Conservation (phyloP, 73 alveolate genomes). For the Symbiodinium pilosum region DNA sequence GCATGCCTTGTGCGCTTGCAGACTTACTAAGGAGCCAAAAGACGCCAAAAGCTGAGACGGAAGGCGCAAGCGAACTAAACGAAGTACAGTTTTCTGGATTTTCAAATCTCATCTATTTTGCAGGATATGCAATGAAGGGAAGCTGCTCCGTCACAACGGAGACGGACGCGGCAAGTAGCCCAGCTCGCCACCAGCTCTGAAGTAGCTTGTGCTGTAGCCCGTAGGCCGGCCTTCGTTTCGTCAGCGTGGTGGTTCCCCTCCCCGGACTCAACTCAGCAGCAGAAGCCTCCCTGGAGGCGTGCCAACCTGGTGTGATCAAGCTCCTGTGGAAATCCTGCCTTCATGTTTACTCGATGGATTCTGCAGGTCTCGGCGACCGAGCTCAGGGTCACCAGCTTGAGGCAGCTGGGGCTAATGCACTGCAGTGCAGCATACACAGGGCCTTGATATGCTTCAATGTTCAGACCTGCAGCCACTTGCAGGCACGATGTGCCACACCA, state of each 20-base stretch:
- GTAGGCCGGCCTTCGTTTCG: background rate
- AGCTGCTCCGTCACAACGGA: background rate
- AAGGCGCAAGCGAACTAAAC: too few relatives aligned
- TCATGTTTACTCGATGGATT: too few relatives aligned
- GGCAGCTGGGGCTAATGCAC: too few relatives aligned
- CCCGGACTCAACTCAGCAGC: conserved; percentile 18
- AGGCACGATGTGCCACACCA: conserved; percentile 50
- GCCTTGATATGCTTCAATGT: background rate
- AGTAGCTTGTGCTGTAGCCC: background rate
- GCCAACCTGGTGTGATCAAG: too few relatives aligned
- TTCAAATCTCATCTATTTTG: background rate
- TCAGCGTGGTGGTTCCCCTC: conserved; percentile 11
- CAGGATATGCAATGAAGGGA: background rate
- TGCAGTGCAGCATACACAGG: background rate
- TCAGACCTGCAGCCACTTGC: background rate
- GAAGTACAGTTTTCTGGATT: too few relatives aligned
- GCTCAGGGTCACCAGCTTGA: conserved; percentile 9
- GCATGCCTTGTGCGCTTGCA: too few relatives aligned
- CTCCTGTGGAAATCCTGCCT: too few relatives aligned
- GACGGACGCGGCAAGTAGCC: background rate
- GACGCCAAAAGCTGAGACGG: too few relatives aligned
- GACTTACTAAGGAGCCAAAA: too few relatives aligned
- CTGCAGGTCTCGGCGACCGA: conserved; percentile 11
- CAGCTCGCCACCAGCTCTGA: background rate
- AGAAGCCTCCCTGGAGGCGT: conserved; percentile 26